A percentile compares a stretch with the other conserved stretches of the same genome.
Conservation (phyloP, 495 filamentous ascomycete genomes). For the Aspergillus taichungensis region DNA sequence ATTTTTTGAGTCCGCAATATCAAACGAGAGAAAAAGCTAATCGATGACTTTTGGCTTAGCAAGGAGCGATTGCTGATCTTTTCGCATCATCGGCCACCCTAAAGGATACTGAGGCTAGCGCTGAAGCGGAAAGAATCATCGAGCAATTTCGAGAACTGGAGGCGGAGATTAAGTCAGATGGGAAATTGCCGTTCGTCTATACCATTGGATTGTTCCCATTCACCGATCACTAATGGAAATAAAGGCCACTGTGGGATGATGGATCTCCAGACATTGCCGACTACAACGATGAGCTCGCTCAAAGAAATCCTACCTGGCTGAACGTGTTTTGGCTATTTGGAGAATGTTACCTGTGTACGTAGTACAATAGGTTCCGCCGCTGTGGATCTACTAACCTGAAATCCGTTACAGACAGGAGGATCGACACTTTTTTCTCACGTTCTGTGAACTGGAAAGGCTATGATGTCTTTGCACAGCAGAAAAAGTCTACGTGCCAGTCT, state of each 20-base stretch:
- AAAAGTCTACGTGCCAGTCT: constrained; percentile 86
- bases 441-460: constrained; percentile 84
- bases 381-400: constrained; percentile 7
- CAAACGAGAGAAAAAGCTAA: neutral
- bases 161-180: too few species aligned
- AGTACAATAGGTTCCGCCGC: constrained; percentile 3
- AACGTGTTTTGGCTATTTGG: constrained; percentile 77
- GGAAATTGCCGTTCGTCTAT: neutral
- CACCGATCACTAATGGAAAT: neutral
- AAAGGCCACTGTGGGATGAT: constrained; percentile 74
- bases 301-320: constrained; percentile 71
- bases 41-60: constrained; percentile 8
- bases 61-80: neutral
- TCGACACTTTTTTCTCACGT: constrained; percentile 62
- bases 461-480: constrained; percentile 86
- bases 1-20: constrained; percentile 11
- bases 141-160: too few species aligned
- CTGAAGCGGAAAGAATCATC: too few species aligned
- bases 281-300: constrained; percentile 81
- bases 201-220: neutral
- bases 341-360: constrained; percentile 93
- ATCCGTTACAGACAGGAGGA: constrained; percentile 48
- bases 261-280: constrained; percentile 64
- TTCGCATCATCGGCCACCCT: too few species aligned
- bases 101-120: too few species aligned